phyloP scores from a whole-genome alignment of 176 grass and related monocot genomes.

The Paspalum vaginatum region DNA sequence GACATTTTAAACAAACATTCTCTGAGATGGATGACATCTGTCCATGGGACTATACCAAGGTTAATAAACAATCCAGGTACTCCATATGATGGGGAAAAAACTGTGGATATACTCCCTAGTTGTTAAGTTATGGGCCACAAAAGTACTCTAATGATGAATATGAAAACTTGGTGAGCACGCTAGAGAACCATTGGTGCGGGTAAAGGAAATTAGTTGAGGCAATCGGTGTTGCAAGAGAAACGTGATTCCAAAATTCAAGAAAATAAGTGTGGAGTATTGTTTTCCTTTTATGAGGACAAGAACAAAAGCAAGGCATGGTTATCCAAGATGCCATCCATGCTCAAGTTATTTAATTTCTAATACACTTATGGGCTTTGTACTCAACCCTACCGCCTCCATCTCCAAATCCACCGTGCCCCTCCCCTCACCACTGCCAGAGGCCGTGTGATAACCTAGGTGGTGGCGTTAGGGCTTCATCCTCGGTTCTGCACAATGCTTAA shows the following conservation, averaged over 20 bases:
- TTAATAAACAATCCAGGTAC: too few species aligned
- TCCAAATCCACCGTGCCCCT: too few species aligned
- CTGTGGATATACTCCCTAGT: too few species aligned
- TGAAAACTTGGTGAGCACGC: conserved; percentile 33
- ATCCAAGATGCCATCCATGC: too few species aligned
- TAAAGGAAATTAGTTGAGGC: not conserved
- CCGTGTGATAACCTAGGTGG: too few species aligned
- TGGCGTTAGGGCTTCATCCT: too few species aligned
- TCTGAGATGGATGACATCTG: not conserved
- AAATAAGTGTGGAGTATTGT: not conserved
- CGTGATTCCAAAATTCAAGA: not conserved
- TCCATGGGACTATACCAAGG: not conserved
- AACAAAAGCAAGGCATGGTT: not conserved
- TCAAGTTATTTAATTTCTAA: too few species aligned
- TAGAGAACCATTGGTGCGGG: conserved; percentile 29
- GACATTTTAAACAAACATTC: not conserved
- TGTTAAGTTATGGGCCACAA: not conserved
- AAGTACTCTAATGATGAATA: conserved; percentile 14
- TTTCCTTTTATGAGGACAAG: not conserved
- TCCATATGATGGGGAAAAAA: too few species aligned
- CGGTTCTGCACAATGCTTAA: too few species aligned
- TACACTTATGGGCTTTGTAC: too few species aligned
- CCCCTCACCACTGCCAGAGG: too few species aligned
- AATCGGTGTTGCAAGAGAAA: conserved; percentile 10
- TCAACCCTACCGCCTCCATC: too few species aligned